Evolutionary conservation across 2,329 filamentous ascomycete genomes (phyloP), one percentile per base, ranked within the genome.

Genomic region (Rhexocercosporidium sp.): DNA sequence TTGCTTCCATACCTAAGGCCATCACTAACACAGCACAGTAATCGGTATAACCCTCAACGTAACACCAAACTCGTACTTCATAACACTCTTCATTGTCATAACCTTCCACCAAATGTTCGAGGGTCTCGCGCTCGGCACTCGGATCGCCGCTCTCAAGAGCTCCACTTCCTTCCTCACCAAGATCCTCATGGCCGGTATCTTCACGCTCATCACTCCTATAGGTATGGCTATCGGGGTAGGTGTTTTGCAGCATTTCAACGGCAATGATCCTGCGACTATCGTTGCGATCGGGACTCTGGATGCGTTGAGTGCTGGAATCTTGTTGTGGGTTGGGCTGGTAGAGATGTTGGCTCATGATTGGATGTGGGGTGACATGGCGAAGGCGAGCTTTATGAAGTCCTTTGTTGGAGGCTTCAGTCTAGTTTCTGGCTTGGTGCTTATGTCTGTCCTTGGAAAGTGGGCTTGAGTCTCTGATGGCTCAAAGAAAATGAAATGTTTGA

Each of bases 181-280:
- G 75, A 34, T 88, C 2, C 69, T 87, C 14, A 88, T 94, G 80
- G 90, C 85, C 0, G 71, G 78, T 1, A 82, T 84, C 0, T 94
- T 93, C 73, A 86, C 90, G 0, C 80, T 93, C 29, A 88, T 92
- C 64, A 94, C 92, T 0, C 92, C 92, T 0, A 81, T 93, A 34
- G 92, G 92, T 12, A 94, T 94, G 91, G 90, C 88, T 0, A 93
- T 95, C 67, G 92, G 92, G 0, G 88, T 93, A 39, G 90, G 90
- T 2, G 90, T 92, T 3, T 79, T 94, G 31, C 79, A 89, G 44
- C 77, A 82, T 9, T 94, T 93, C 79, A 94, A 94, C 73, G 91
- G 90, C 3, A 93, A 92, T 72, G 86, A 92, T 71, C 85, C 83
- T 3, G 82, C 83, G 1, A 94, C 91, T 0, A 82, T 93, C 47